phyloP scores from a whole-genome alignment of 805 yeast genomes.

The Candida broadrunensis region DNA sequence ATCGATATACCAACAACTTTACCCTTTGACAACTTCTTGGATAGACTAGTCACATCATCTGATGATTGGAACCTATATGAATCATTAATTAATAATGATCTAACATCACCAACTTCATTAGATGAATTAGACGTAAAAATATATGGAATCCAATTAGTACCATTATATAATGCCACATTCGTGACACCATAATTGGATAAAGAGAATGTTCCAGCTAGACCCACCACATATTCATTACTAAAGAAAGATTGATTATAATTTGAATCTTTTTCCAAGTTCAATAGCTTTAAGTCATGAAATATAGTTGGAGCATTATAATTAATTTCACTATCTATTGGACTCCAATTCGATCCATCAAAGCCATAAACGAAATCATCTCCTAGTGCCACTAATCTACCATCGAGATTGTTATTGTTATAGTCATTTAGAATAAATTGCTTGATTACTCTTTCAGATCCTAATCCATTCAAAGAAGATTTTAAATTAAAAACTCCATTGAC shows the following conservation, averaged over 20 bases:
- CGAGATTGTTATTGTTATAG: conserved; percentile 26
- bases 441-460: conserved; percentile 21
- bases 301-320: conserved; percentile 23
- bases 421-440: conserved; percentile 47
- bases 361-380: conserved; percentile 35
- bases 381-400: conserved; percentile 36
- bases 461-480: conserved; percentile 16
- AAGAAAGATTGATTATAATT: conserved; percentile 35
- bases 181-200: conserved; percentile 52
- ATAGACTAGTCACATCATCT: conserved; percentile 19
- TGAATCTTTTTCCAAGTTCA: conserved; percentile 31
- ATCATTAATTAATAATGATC: conserved; percentile 33
- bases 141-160: conserved; percentile 65
- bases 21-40: conserved; percentile 28
- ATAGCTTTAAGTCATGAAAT: conserved; percentile 45
- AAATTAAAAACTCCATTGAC: conserved; percentile 25
- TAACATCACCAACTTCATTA: conserved; percentile 24
- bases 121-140: conserved; percentile 35
- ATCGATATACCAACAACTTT: conserved; percentile 44
- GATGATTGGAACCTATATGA: conserved; percentile 33
- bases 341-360: conserved; percentile 51
- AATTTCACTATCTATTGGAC: conserved; percentile 33
- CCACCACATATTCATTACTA: conserved; percentile 42
- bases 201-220: conserved; percentile 57
- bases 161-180: conserved; percentile 64